phyloP scores from a whole-genome alignment of 1,284 basidiomycete species.

The Rhodotorula sp. region DNA sequence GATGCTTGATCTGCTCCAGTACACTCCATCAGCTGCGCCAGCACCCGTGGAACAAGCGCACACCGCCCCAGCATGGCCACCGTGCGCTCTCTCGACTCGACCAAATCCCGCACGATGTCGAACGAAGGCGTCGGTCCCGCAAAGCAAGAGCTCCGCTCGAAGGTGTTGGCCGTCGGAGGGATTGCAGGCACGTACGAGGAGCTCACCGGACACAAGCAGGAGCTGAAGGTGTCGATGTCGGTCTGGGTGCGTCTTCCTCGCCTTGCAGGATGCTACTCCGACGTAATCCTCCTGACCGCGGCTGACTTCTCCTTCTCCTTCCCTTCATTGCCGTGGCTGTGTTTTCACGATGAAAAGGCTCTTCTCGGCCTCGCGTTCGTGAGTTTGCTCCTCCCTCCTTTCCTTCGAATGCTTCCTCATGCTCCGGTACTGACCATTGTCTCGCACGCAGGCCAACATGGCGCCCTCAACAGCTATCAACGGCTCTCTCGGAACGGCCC shows the following conservation, averaged over 20 bases:
- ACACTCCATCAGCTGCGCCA: too few relatives aligned
- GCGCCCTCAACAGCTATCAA: conserved; percentile 19
- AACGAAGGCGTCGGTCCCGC: neutral
- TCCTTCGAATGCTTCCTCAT: too few relatives aligned
- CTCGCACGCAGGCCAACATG: conserved; percentile 11
- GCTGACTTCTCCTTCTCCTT: neutral
- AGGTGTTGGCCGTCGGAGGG: conserved; percentile 18
- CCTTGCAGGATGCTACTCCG: neutral
- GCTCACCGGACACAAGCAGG: conserved; percentile 17
- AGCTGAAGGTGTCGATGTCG: conserved; percentile 22
- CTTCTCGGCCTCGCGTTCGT: neutral
- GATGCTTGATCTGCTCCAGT: too few relatives aligned
- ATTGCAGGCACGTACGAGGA: conserved; percentile 12
- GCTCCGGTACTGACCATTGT: neutral
- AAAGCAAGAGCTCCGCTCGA: neutral
- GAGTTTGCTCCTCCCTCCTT: neutral
- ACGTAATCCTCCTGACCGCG: neutral
- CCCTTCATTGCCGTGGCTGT: conserved; percentile 2
- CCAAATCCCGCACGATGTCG: neutral
- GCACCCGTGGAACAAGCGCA: too few relatives aligned
- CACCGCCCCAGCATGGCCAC: neutral
- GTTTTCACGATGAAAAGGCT: too few relatives aligned
- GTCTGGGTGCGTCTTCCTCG: conserved; percentile 9
- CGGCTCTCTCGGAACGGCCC: conserved; percentile 1
- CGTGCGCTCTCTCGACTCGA: neutral